Conservation (phyloP, 2,329 filamentous ascomycete genomes). For the Aspergillus uvarum region DNA sequence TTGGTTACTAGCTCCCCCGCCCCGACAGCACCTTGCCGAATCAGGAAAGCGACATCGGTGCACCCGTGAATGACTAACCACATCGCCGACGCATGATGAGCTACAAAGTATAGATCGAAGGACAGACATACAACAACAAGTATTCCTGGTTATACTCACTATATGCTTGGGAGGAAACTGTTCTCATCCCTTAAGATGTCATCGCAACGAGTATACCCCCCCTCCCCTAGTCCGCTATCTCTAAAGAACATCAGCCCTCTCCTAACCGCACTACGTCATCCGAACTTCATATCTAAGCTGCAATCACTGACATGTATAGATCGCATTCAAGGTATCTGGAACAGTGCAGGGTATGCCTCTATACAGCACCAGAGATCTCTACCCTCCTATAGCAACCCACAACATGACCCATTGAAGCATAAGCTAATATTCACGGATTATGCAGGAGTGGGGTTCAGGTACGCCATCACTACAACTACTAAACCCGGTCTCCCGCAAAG, state of each 20-base stretch:
- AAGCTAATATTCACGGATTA: background rate
- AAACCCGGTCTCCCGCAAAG: background rate
- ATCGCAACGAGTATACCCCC: conserved; percentile 18
- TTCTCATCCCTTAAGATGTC: conserved; percentile 18
- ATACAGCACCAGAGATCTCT: no score
- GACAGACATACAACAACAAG: background rate
- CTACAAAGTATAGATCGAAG: background rate
- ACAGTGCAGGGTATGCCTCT: conserved; percentile 63
- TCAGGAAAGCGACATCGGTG: background rate
- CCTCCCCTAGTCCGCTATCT: background rate
- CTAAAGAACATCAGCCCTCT: background rate
- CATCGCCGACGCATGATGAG: background rate
- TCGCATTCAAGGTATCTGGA: conserved; percentile 58
- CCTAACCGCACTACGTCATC: conserved; percentile 8
- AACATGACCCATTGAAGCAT: background rate
- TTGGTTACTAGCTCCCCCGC: background rate
- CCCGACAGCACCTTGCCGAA: background rate
- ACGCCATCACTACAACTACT: conserved; percentile 4
- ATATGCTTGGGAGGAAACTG: background rate
- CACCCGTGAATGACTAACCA: conserved; percentile 12
- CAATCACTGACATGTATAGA: conserved; percentile 20
- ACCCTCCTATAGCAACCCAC: background rate
- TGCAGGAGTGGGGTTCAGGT: conserved; percentile 37
- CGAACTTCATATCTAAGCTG: background rate
- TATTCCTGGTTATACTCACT: background rate